Conservation (phyloP, 805 yeast genomes). For the Debaryomyces prosopidis region DNA sequence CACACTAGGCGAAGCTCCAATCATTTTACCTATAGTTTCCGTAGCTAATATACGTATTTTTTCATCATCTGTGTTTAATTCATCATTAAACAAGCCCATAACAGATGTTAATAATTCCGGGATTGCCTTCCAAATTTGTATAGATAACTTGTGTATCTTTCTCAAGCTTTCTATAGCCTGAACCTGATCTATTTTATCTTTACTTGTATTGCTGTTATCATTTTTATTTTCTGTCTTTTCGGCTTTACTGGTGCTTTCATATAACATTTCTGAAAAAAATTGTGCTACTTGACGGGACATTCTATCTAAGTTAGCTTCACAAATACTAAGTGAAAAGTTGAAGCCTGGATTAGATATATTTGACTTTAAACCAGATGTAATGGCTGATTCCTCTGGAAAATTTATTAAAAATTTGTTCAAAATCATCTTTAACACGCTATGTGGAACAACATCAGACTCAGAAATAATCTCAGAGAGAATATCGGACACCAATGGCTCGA, state of each 20-base stretch:
- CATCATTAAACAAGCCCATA: conserved; percentile 78
- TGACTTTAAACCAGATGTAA: conserved; percentile 19
- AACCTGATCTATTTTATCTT: conserved; percentile 15
- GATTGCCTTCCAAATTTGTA: conserved; percentile 72
- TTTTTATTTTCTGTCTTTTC: conserved; percentile 10
- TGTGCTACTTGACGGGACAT: conserved; percentile 76
- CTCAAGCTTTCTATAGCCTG: conserved; percentile 44
- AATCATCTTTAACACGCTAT: conserved; percentile 58
- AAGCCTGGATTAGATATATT: conserved; percentile 57
- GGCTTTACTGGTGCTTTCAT: conserved; percentile 44
- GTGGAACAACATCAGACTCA: conserved; percentile 67
- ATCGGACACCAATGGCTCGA: conserved; percentile 66
- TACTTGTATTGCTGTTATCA: conserved; percentile 7
- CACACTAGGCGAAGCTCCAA: conserved; percentile 30
- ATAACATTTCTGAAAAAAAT: conserved; percentile 73
- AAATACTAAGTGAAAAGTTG: conserved; percentile 63
- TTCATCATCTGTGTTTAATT: conserved; percentile 69
- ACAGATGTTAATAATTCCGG: conserved; percentile 76
- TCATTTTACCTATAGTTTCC: conserved; percentile 66
- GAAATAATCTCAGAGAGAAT: conserved; percentile 73
- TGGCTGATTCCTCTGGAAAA: conserved; percentile 14
- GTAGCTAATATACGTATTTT: conserved; percentile 68
- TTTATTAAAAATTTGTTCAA: conserved; percentile 57
- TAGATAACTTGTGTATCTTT: conserved; percentile 61
- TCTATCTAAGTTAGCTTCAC: conserved; percentile 69